Conservation (phyloP, 495 filamentous ascomycete genomes). For the Aspergillus sclerotiicarbonarius region DNA sequence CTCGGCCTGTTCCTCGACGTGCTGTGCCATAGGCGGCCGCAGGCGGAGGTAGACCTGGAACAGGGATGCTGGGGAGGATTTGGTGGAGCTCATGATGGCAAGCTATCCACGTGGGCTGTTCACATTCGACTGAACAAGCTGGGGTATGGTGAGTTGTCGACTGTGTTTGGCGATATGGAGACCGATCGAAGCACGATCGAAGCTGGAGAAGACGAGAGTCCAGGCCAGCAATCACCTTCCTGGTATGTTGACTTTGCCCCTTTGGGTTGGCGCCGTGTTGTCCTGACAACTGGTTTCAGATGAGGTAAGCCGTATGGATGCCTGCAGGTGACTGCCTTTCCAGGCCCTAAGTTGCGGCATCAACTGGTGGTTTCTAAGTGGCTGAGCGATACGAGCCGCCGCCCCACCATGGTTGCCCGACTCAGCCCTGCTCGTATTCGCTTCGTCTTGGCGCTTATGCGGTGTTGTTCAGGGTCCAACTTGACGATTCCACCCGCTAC, state of each 20-base stretch:
- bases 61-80: slow-evolving; percentile 56
- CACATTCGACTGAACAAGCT: not conserved
- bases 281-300: slow-evolving; percentile 15
- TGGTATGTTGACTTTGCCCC: slow-evolving; percentile 13
- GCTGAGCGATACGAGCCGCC: no score
- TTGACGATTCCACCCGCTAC: no score
- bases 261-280: slow-evolving; percentile 14
- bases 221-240: not conserved
- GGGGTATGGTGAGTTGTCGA: not conserved
- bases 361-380: not conserved
- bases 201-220: not conserved
- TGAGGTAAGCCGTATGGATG: slow-evolving; percentile 3
- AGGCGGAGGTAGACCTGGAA: slow-evolving; percentile 94
- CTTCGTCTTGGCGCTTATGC: not conserved
- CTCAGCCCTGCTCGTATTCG: slow-evolving; percentile 23
- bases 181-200: not conserved
- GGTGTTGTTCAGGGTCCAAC: not conserved
- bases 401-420: not conserved
- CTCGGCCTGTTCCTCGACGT: slow-evolving; percentile 46
- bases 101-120: slow-evolving; percentile 6
- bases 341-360: slow-evolving; percentile 4
- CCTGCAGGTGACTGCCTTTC: slow-evolving; percentile 13
- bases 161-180: not conserved
- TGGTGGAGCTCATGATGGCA: slow-evolving; percentile 37
- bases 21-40: slow-evolving; percentile 61